Evolutionary conservation across 78 protist species (phyloP), one percentile per base, ranked within the genome.

Genomic region (Mastigamoeba balamuthi): DNA sequence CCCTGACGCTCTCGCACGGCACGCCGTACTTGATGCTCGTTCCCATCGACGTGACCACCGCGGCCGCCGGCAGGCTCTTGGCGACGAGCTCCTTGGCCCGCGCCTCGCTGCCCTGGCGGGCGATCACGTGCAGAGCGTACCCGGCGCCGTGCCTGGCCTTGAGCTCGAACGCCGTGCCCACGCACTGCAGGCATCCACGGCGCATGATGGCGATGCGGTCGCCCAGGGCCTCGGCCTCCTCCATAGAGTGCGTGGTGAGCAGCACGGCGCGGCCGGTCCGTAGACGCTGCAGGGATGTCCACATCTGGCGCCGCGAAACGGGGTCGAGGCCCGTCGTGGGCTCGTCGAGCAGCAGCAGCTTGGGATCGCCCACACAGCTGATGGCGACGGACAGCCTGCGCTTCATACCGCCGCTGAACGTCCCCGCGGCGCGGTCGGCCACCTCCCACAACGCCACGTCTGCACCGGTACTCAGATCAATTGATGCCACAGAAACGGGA

Each of bases 181-280:
- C 17, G 48, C 81, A 66, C 36, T 41, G 33, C 33, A 91, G 42
- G 36, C 65, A 4, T 38, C 97, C 97, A 28, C 44, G 66, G 35
- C 85, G 36, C 88, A 96, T 94, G 75, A 96, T 92, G 66, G 86
- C 86, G 40, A 96, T 83, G 30, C 83, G 17, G 66, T 95, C 93
- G 35, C 94, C 95, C 29, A 92, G 72, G 23, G 80, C 84, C 41
- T 92, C 93, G 2, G 89, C 92, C 76, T 94, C 97, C 52, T 81
- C 90, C 95, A 94, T 94, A 25, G 89, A 83, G 68, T 94, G 97
- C 35, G 93, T 84, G 30, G 91, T 87, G 9, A 92, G 38, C 44
- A 89, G 53, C n/a, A 89, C 76, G 29, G 68, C 38, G 36, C 83
- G 43, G 58, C 67, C 68, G 41, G 42, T 75, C 4, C 74, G 65